These are phyloP conservation scores for Cyberlindnera suaveolens DNA, from an alignment of 805 yeast species.

Conservation along the genomic window DNA sequence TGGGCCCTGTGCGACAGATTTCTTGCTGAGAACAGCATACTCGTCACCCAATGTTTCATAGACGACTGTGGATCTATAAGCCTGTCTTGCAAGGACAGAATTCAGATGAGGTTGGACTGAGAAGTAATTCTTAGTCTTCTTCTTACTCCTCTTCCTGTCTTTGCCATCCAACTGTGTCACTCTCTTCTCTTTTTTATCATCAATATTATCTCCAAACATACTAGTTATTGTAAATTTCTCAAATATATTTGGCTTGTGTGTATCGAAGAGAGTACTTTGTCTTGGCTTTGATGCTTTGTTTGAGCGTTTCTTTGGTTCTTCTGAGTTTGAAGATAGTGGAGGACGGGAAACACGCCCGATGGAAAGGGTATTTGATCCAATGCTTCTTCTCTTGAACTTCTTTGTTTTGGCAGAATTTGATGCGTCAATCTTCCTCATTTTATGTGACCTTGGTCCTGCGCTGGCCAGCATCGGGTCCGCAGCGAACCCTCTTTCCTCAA, in stretches of 20 bases:
- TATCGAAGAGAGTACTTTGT: too few relatives aligned
- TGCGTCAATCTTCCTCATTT: neutral
- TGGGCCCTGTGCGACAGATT: neutral
- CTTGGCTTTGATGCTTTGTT: too few relatives aligned
- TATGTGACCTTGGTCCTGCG: neutral
- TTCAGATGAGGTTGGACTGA: slow-evolving; percentile 10
- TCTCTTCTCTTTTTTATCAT: neutral
- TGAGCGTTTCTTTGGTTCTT: too few relatives aligned
- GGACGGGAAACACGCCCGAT: neutral
- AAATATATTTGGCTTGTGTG: too few relatives aligned
- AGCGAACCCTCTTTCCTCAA: slow-evolving; percentile 1
- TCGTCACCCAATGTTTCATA: slow-evolving; percentile 16
- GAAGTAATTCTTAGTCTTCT: slow-evolving; percentile 1
- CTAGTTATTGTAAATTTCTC: too few relatives aligned
- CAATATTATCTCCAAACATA: too few relatives aligned
- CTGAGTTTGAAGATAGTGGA: too few relatives aligned
- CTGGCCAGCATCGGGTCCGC: slow-evolving; percentile 1
- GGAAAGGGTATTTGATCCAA: neutral
- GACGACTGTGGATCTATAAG: slow-evolving; percentile 13
- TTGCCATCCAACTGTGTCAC: neutral
- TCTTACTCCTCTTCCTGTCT: neutral
- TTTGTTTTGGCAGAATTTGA: neutral
- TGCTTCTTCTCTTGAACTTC: neutral
- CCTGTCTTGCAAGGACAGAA: slow-evolving; percentile 13
- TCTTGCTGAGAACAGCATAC: slow-evolving; percentile 12